Evolutionary conservation across 768 basidiomycete genomes (phyloP).

Genomic region (Boletus sp.): DNA sequence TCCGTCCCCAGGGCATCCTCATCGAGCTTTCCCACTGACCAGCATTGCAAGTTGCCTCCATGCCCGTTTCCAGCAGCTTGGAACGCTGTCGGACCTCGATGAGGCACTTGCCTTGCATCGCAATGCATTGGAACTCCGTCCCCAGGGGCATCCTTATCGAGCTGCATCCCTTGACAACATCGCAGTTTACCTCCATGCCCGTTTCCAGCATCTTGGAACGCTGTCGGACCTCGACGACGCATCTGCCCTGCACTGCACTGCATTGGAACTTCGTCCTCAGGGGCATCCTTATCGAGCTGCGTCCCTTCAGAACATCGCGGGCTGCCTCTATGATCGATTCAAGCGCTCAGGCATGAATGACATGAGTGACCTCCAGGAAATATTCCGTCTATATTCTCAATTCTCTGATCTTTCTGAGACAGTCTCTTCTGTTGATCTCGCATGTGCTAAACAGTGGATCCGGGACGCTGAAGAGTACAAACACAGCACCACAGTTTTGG

Average conservation of each 20-base stretch:
- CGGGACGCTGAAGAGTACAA: constrained; percentile 2
- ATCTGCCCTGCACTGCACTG: neutral
- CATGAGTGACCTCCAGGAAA: neutral
- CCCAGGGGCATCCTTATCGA: neutral
- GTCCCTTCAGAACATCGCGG: neutral
- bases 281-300: neutral
- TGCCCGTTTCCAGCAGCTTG: neutral
- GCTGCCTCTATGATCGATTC: neutral
- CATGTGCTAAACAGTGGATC: neutral
- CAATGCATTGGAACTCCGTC: neutral
- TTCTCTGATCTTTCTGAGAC: neutral
- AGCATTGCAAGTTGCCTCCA: neutral
- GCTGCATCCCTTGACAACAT: neutral
- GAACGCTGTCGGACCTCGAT: neutral
- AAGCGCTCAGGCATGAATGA: neutral
- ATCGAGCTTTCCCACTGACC: neutral
- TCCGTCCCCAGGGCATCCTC: neutral
- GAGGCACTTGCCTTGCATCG: neutral
- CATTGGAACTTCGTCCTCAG: neutral
- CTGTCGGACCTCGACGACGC: constrained; percentile 2
- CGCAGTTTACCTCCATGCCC: neutral
- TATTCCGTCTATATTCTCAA: neutral
- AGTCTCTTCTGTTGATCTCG: neutral
- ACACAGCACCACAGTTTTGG: constrained; percentile 10
- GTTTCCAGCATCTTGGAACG: neutral